phyloP scores from a whole-genome alignment of 2,329 filamentous ascomycete genomes.

The Septoria petroselini region DNA sequence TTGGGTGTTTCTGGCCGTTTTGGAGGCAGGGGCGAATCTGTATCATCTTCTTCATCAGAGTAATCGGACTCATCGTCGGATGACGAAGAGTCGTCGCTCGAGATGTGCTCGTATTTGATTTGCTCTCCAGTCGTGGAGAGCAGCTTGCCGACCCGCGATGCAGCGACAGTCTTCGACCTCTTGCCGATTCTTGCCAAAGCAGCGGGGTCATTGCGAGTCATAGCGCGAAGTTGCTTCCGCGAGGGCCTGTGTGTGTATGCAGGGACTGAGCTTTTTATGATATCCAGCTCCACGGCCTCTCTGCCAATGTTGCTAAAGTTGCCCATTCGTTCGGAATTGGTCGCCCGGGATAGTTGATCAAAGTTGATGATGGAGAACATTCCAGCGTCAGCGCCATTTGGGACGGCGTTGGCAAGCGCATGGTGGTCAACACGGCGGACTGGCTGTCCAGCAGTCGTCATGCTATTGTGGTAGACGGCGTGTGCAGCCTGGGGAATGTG shows the following conservation, averaged over 20 bases:
- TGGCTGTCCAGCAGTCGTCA: slow-evolving; percentile 5
- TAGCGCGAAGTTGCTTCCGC: slow-evolving; percentile 45
- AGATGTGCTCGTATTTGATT: slow-evolving; percentile 41
- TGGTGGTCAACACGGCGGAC: slow-evolving; percentile 28
- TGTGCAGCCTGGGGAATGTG: slow-evolving; percentile 19
- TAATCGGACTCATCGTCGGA: slow-evolving; percentile 51
- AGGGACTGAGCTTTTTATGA: slow-evolving; percentile 48
- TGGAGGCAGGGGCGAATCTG: slow-evolving; percentile 55
- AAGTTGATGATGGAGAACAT: slow-evolving; percentile 45
- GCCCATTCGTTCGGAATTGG: slow-evolving; percentile 45
- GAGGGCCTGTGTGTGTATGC: slow-evolving; percentile 45
- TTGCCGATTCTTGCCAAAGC: slow-evolving; percentile 41
- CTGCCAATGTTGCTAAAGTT: slow-evolving; percentile 46
- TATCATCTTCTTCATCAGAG: slow-evolving; percentile 53
- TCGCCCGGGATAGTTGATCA: slow-evolving; percentile 43
- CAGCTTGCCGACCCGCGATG: slow-evolving; percentile 1
- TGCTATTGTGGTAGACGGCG: slow-evolving; percentile 18
- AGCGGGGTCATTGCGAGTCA: slow-evolving; percentile 43
- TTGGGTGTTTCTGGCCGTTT: slow-evolving; percentile 51
- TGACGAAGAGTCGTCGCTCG: slow-evolving; percentile 48
- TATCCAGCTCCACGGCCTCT: slow-evolving; percentile 42
- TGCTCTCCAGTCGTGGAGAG: slow-evolving; percentile 5
- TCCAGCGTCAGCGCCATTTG: slow-evolving; percentile 34
- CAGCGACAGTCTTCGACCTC: slow-evolving; percentile 30
- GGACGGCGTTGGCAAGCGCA: slow-evolving; percentile 32